Evolutionary conservation across 148 eudicot genomes (phyloP), one percentile per base, ranked within the genome.

Genomic region (Rhododendron simsii): DNA sequence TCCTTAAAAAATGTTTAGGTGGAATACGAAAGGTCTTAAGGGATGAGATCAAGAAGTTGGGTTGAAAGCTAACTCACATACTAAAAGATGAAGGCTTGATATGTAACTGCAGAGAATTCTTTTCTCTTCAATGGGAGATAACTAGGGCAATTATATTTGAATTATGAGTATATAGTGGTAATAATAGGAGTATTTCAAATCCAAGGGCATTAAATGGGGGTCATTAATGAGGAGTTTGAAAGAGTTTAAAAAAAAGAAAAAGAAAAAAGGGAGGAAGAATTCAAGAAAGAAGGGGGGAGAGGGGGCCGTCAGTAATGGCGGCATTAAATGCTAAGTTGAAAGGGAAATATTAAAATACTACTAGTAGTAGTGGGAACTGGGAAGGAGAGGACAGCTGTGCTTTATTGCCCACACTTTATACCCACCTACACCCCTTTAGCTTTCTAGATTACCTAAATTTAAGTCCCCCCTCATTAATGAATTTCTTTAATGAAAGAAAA

Each of bases 231-330:
- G 75, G 75, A 4, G 75, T 26, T 28, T 69, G 75, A 69, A 69
- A 69, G 75, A 69, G 75, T 69, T 69, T 3, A 28, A 67, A 63
- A 63, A 67, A 63, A 63, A 5, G 2, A 28, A 69, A 69, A 63
- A 63, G 1, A 2, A 9, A 8, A 7, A 21, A 0, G 2, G 11
- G 71, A 30, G 71, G 71, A 63, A 63, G 71, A 73, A 35, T 35
- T 73, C 78, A 30, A 73, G 41, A n/a, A 73, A 33, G 78, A 1
- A 33, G 39, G 78, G 78, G 35, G 47, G 47, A 21, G 39, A 13
- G 23, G 47, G 78, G 74, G 75, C 75, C 75, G 75, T 69, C 75
- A 69, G 75, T 69, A 28, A 30, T 69, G 75, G 75, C 75, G 75
- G 75, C 75, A 69, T 69, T 69, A 75, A 39, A 75, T 20, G 30